A percentile compares a stretch with the other conserved stretches of the same genome.
Evolutionary conservation across 1,284 basidiomycete genomes (phyloP).

Genomic region (Ceratobasidium sp.): DNA sequence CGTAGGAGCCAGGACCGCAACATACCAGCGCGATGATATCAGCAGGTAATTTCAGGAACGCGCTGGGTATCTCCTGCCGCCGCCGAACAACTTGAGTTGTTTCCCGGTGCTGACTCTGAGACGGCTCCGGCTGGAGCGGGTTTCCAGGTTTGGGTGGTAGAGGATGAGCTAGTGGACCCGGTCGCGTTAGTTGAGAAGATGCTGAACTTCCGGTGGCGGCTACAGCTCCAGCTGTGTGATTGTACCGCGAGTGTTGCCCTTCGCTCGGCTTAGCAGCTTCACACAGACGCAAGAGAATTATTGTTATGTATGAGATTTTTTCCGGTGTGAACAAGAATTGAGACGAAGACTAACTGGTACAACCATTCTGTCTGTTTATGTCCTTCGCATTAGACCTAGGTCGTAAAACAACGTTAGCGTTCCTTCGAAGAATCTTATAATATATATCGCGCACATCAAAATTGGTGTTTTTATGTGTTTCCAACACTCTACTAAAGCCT

Average conservation of each 20-base stretch:
- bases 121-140: neutral
- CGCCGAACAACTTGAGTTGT: neutral
- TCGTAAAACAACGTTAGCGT: no score
- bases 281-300: neutral
- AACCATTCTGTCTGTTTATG: no score
- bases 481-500: neutral
- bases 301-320: neutral
- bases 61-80: neutral
- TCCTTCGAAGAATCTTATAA: no score
- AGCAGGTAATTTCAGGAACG: neutral
- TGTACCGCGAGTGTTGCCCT: neutral
- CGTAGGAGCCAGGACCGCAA: neutral
- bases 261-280: neutral
- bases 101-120: neutral
- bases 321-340: neutral
- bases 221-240: neutral
- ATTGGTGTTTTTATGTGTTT: no score
- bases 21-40: neutral
- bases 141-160: neutral
- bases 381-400: no score
- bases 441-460: no score
- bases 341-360: no score
- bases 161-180: neutral
- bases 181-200: neutral
- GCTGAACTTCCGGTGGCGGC: neutral